Evolutionary conservation across 371 early-diverging fungal species (phyloP), one percentile per base, ranked within the genome.

Genomic region (Mucor circinelloides): DNA sequence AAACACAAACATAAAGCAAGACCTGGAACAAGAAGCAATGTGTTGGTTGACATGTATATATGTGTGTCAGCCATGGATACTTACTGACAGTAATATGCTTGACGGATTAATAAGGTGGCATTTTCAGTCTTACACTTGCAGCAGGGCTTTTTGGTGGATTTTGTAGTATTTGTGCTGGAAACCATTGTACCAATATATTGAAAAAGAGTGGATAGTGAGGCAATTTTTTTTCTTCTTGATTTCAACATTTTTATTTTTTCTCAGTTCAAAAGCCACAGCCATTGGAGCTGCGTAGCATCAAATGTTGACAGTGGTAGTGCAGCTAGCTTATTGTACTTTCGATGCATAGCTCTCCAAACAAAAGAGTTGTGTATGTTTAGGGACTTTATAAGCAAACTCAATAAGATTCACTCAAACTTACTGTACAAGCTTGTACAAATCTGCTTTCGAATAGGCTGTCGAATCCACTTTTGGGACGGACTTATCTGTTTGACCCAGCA

Each of bases 81-180:
- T 60, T 85, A 89, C 90, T 87, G 88, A 87, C 95, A 94, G 74
- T 91, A 93, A 59, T 80, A 81, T 13, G 89, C 90, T 73, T 87
- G 90, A 56, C 93, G 86, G 63, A 94, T 85, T 9, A 85, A 69
- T 40, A 93, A 81, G 15, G 85, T 86, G 6, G 93, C 87, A 36
- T 72, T 71, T 27, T 81, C 79, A 0, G 79, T 79, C 74, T 93
- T 94, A 84, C 95, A 94, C 72, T 94, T 94, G 71, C 91, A 85
- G 63, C 95, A 94, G 19, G 55, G 42, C 17, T 62, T 67, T 12
- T 46, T 23, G 1, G 58, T 34, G 10, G 46, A 3, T 48, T 67
- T 67, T 34, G 54, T 67, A 13, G 59, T 40, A 25, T n/a, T 23
- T 12, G 21, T 44, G 44, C 19, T 44, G 13, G 44, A 2, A 9